phyloP scores from a whole-genome alignment of 169 alveolate species.

The Plasmodium chabaudi region DNA sequence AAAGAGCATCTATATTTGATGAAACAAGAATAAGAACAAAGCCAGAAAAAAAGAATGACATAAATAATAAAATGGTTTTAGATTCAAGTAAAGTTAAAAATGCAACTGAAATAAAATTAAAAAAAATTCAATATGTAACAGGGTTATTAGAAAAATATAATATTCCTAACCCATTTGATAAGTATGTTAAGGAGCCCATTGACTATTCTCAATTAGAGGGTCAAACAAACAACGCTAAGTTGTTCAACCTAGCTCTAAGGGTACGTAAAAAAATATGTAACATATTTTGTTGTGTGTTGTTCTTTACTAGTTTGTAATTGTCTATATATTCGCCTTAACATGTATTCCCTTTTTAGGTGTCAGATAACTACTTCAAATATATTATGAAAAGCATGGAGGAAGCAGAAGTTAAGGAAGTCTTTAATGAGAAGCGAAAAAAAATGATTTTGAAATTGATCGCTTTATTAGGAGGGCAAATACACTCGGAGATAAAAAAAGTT shows the following conservation, averaged over 20 bases:
- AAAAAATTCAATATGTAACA: constrained; percentile 69
- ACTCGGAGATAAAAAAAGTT: constrained; percentile 37
- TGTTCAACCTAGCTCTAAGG: constrained; percentile 34
- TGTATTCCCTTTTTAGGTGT: constrained; percentile 12
- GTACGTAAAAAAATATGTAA: constrained; percentile 20
- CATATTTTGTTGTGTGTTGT: not conserved
- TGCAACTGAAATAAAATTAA: constrained; percentile 72
- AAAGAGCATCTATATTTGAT: constrained; percentile 75
- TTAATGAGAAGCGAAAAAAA: constrained; percentile 62
- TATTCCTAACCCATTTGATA: constrained; percentile 70
- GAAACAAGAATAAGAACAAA: constrained; percentile 40
- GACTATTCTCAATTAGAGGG: constrained; percentile 63
- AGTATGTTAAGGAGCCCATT: constrained; percentile 44
- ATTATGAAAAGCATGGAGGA: constrained; percentile 55
- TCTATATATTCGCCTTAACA: too few species aligned
- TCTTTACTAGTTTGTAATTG: not conserved
- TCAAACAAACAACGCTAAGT: constrained; percentile 28
- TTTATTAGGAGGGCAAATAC: constrained; percentile 58
- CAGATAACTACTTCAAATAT: constrained; percentile 48
- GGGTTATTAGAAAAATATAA: constrained; percentile 73
- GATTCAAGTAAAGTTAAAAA: constrained; percentile 72
- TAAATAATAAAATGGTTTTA: constrained; percentile 42
- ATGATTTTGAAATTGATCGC: constrained; percentile 65
- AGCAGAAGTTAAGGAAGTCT: constrained; percentile 72
- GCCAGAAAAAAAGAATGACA: constrained; percentile 44